These are phyloP conservation scores for Kluyveromyces nonfermentans DNA, from an alignment of 805 yeast species.

Conservation along the genomic window DNA sequence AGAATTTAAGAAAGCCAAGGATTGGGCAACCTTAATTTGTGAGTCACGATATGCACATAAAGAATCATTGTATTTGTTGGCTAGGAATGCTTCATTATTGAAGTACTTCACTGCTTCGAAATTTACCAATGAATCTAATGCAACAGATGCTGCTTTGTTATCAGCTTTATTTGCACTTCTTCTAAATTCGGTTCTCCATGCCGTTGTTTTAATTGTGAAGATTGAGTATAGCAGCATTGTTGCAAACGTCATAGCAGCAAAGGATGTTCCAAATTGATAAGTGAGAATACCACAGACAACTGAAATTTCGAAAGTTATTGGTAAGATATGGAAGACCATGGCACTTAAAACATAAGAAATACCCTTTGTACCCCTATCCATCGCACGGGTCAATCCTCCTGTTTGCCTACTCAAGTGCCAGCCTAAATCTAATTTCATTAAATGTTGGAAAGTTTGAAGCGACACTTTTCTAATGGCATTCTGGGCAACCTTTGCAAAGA, in stretches of 20 bases:
- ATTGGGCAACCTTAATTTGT: conserved; percentile 73
- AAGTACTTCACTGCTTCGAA: conserved; percentile 92
- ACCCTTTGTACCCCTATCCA: conserved; percentile 97
- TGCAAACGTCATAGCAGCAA: conserved; percentile 78
- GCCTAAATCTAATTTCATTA: conserved; percentile 73
- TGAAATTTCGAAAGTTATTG: conserved; percentile 83
- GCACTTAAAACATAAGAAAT: conserved; percentile 87
- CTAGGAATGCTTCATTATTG: conserved; percentile 79
- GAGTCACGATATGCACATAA: conserved; percentile 59
- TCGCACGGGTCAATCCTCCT: conserved; percentile 92
- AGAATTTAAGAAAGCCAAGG: conserved; percentile 65
- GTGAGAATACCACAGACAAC: conserved; percentile 91
- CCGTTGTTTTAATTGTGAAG: conserved; percentile 85
- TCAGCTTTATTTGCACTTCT: conserved; percentile 88
- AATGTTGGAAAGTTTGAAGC: conserved; percentile 72
- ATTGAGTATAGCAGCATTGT: conserved; percentile 86
- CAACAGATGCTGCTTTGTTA: conserved; percentile 90
- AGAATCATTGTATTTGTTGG: conserved; percentile 68
- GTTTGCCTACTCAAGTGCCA: conserved; percentile 90
- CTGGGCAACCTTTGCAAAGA: conserved; percentile 93
- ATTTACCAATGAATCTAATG: conserved; percentile 86
- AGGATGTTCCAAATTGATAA: conserved; percentile 80
- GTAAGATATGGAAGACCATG: conserved; percentile 95
- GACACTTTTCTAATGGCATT: conserved; percentile 89
- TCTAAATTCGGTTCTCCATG: conserved; percentile 93